Percentiles rank a stretch among this genome's conserved stretches.
Evolutionary conservation across 2,329 filamentous ascomycete genomes (phyloP).

Genomic region (Trichophyton benhamiae): DNA sequence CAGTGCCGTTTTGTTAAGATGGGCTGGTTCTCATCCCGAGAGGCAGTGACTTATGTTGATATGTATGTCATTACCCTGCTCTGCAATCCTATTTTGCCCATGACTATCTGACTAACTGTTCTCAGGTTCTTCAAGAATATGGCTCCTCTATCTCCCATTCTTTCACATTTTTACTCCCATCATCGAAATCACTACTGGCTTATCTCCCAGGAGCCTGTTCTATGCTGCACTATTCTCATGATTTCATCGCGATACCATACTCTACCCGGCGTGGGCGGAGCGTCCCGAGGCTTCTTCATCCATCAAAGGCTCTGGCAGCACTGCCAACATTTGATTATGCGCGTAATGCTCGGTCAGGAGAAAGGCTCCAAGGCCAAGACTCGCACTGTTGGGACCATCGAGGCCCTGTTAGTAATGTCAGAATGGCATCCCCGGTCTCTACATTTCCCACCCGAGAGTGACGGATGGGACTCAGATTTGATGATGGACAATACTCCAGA

Average conservation of each 20-base stretch:
- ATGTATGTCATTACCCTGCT: conserved; percentile 22
- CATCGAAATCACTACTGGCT: conserved; percentile 39
- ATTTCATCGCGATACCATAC: conserved; percentile 43
- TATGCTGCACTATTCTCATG: conserved; percentile 44
- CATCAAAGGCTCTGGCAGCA: conserved; percentile 45
- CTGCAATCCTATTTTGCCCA: background rate
- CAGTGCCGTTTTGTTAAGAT: conserved; percentile 42
- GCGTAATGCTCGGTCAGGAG: conserved; percentile 44
- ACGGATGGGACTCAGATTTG: conserved; percentile 44
- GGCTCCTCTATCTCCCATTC: conserved; percentile 39
- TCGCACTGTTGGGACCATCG: conserved; percentile 41
- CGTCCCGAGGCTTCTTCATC: conserved; percentile 41
- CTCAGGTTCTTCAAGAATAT: conserved; percentile 40
- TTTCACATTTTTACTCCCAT: conserved; percentile 39
- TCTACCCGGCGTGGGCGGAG: conserved; percentile 31
- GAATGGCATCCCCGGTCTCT: conserved; percentile 46
- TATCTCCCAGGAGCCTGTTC: conserved; percentile 40
- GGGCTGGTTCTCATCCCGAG: conserved; percentile 44
- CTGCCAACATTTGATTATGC: conserved; percentile 42
- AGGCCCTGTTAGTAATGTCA: conserved; percentile 41
- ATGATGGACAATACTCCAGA: conserved; percentile 24
- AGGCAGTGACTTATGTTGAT: conserved; percentile 43
- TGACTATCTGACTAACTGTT: conserved; percentile 5
- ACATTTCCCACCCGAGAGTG: conserved; percentile 41
- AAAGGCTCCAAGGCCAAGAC: conserved; percentile 39